phyloP scores from a whole-genome alignment of 352 stramenopile species.

The Hyaloperonospora brassicae region DNA sequence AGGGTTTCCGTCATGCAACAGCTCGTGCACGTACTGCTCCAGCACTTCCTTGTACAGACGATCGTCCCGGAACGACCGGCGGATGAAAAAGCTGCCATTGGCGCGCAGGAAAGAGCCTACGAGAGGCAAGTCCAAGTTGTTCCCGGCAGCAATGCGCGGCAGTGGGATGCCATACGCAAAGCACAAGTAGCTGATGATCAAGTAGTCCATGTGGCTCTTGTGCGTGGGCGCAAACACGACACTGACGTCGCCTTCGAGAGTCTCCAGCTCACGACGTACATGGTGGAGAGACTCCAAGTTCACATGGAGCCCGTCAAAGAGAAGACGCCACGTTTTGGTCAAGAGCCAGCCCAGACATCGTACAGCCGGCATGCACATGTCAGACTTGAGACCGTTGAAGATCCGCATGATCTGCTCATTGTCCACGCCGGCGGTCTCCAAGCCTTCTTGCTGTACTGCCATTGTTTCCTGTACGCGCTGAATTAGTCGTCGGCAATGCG shows the following conservation, averaged over 20 bases:
- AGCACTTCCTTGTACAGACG: conserved; percentile 80
- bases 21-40: conserved; percentile 76
- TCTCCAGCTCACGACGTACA: conserved; percentile 46
- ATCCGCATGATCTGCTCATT: conserved; percentile 40
- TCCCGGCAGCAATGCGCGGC: conserved; percentile 77
- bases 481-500: conserved; percentile 42
- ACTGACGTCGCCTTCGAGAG: conserved; percentile 41
- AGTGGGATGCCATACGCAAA: conserved; percentile 83
- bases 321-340: conserved; percentile 68
- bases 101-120: conserved; percentile 75
- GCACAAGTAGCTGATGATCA: conserved; percentile 87
- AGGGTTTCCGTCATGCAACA: conserved; percentile 70
- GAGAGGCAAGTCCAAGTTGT: conserved; percentile 82
- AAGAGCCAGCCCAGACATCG: conserved; percentile 69
- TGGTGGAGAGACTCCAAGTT: conserved; percentile 55
- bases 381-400: conserved; percentile 56
- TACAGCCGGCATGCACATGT: conserved; percentile 70
- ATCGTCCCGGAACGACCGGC: conserved; percentile 66
- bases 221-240: conserved; percentile 84
- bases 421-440: conserved; percentile 20
- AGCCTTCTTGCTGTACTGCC: neutral
- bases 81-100: conserved; percentile 88
- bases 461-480: conserved; percentile 21
- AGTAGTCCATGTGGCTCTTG: conserved; percentile 86
- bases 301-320: conserved; percentile 67